Base-by-base conservation (phyloP, 1,139 yeast species). In the Yamadazyma atmosphaerica region DNA sequence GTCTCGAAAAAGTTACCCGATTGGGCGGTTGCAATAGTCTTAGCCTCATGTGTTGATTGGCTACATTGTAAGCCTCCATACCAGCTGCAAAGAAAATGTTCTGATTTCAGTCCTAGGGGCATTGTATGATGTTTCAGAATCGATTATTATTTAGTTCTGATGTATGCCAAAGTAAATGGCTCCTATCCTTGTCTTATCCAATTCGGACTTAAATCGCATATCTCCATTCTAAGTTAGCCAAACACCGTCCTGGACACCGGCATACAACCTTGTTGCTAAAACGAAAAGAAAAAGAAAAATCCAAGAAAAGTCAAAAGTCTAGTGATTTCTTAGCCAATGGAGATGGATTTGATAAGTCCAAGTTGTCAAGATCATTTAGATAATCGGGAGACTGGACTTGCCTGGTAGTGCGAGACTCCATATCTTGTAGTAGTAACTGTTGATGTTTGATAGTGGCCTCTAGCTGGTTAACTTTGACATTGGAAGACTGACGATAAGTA, bases 401-500 rank as follows among this genome's bases (percentile, higher is more conserved):
- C 13, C 11, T 11, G 18, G 18, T 23, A 18, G 34, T 30, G 33
- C 17, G 24, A 16, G 15, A 4, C 11, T 11, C 4, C 24, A 19
- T 30, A n/a, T 30, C 14, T 12, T 30, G 24, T 13, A 18, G 47
- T 46, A 29, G 21, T 8, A 37, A 31, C 24, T 45, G 47, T 41
- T 52, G 55, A 23, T 47, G 47, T 26, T 42, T 42, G 6, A 52
- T 35, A 18, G 51, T 51, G 24, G 32, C 29, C 37, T 49, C 49
- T 30, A 48, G 40, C 18, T 38, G 44, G 26, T 42, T 47, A 18
- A 46, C 37, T 32, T 45, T 46, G 7, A 45, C 38, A 32, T 47
- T 45, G n/a, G 50, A 43, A 3, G 53, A 49, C 28, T 41, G 42
- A 36, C 61, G 46, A 39, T 56, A 57, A 21, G 48, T 50, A 19